phyloP scores from a whole-genome alignment of 176 grass and related monocot genomes.

The Urochloa ruziziensis region DNA sequence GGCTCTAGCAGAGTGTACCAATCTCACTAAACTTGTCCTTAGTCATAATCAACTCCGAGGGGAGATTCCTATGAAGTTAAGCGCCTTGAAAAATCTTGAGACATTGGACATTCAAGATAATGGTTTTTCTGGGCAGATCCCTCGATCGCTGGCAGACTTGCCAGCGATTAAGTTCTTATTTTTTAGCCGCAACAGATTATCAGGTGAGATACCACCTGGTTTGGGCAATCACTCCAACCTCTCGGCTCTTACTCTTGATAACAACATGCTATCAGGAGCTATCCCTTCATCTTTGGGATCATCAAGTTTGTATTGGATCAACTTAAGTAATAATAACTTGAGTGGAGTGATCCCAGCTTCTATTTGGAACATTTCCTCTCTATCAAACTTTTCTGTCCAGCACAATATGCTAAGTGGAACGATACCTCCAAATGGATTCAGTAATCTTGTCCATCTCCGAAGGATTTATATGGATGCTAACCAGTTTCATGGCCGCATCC shows the following conservation, averaged over 20 bases:
- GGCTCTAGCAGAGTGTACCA: neutral
- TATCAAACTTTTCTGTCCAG: neutral
- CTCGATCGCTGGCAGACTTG: neutral
- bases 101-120: neutral
- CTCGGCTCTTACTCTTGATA: neutral
- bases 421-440: constrained; percentile 6
- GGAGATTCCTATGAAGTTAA: constrained; percentile 5
- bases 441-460: neutral
- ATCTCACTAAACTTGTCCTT: neutral
- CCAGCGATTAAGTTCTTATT: neutral
- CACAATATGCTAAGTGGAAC: neutral
- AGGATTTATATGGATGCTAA: neutral
- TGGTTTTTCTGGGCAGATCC: constrained; percentile 16
- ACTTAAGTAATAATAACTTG: constrained; percentile 9
- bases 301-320: neutral
- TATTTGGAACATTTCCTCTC: constrained; percentile 33
- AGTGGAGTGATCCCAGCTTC: constrained; percentile 19
- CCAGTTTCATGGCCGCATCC: neutral
- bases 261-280: neutral
- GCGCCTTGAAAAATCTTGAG: constrained; percentile 16
- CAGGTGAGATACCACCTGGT: neutral
- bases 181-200: neutral
- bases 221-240: neutral
- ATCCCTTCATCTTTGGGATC: constrained; percentile 27
- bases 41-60: constrained; percentile 28